Evolutionary conservation across 768 basidiomycete species (phyloP), one percentile per base, ranked within the genome.

Genomic region (Pholiota molesta): DNA sequence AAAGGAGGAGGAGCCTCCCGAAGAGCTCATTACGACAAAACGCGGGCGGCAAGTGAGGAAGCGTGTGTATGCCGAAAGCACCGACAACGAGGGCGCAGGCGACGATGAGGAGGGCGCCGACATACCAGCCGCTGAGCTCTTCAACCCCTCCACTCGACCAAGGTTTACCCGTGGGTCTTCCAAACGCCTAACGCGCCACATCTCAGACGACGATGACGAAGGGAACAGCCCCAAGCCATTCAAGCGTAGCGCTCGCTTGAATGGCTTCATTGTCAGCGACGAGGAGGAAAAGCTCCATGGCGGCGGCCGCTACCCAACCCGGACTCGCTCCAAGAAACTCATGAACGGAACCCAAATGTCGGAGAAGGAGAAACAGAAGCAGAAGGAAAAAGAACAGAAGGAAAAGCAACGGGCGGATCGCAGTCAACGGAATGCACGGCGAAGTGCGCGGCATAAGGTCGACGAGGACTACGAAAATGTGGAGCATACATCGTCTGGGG

Each of bases 401-500:
- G 61, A 61, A 35, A 53, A 55, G 5, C 66, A 65, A 63, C 66
- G 60, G 53, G 63, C 44, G 11, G 70, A 72, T 57, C 73, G 75
- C 49, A 54, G 72, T 45, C 69, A 67, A 31, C 72, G 78, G 42
- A 57, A 72, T 16, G 68, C 62, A 45, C 71, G 69, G 17, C 73
- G 77, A 35, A 74, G 62, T 52, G 72, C 73, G 31, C 57, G 61
- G 10, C 69, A 73, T 33, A 72, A 74, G 13, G 81, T 83, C 55
- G 81, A 85, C 23, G 79, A 77, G 35, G 83, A 69, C 54, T 49
- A 49, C 10, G 21, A 49, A 19, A 5, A 49, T 14, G 23, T 14
- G n/a, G 74, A 73, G 29, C 79, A 81, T 42, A 72, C 81, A 3
- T 80, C 85, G 14, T 81, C 84, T 0, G 77, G 73, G 21, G 81